Conservation (phyloP, 495 filamentous ascomycete genomes). For the Penicillium salamii region DNA sequence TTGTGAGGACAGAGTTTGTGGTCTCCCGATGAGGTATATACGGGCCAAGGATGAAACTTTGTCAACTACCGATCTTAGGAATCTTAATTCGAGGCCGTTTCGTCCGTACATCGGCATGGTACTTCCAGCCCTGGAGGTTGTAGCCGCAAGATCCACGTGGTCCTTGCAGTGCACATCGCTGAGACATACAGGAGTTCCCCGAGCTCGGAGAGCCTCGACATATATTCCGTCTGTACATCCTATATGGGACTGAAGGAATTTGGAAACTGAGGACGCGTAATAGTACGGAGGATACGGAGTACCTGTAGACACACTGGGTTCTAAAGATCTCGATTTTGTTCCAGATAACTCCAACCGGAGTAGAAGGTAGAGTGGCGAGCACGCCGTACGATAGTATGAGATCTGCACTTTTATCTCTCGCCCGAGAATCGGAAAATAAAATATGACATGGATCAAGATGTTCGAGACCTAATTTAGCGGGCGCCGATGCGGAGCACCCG, state of each 20-base stretch:
- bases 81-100: not conserved
- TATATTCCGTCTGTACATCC: no score
- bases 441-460: not conserved
- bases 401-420: not conserved
- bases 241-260: no score
- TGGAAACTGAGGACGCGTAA: no score
- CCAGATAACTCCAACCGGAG: no score
- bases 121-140: not conserved
- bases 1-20: no score
- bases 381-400: no score
- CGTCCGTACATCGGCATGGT: conserved; percentile 1
- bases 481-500: not conserved
- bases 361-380: no score
- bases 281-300: no score
- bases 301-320: no score
- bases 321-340: no score
- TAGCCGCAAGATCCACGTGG: not conserved
- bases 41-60: not conserved
- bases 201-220: no score
- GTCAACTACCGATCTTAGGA: conserved; percentile 2
- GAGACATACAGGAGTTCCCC: no score
- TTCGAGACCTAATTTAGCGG: not conserved
- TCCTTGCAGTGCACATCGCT: not conserved
- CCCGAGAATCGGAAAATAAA: conserved; percentile 1
- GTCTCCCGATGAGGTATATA: not conserved